Conservation (phyloP, 2,329 filamentous ascomycete species). For the Sporothrix luriei region DNA sequence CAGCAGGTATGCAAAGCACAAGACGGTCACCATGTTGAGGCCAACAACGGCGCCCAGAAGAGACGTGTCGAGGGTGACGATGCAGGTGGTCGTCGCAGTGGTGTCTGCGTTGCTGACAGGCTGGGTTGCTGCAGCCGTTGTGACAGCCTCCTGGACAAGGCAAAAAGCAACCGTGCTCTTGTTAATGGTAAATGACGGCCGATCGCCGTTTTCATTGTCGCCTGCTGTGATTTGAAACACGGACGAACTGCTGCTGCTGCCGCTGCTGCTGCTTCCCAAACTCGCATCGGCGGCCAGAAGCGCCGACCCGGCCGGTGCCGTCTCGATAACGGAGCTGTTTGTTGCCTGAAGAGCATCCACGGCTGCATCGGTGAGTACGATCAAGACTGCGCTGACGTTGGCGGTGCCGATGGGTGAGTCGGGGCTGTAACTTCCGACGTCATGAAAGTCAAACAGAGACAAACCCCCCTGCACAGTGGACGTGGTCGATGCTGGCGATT, state of each 20-base stretch:
- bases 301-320: slow-evolving; percentile 32
- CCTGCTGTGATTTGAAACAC: not conserved
- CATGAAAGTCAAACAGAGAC: not conserved
- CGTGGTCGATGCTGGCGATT: not conserved
- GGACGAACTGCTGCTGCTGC: slow-evolving; percentile 20
- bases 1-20: slow-evolving; percentile 37
- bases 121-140: not conserved
- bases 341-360: not conserved
- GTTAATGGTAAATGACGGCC: slow-evolving; percentile 35
- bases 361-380: slow-evolving; percentile 26
- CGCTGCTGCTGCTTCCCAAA: not conserved
- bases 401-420: not conserved
- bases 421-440: not conserved
- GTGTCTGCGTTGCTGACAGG: not conserved
- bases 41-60: slow-evolving; percentile 50
- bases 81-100: slow-evolving; percentile 41
- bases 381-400: slow-evolving; percentile 17
- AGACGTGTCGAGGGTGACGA: slow-evolving; percentile 49
- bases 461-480: not conserved
- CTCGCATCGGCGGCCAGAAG: not conserved
- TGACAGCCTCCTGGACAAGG: slow-evolving; percentile 39
- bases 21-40: slow-evolving; percentile 47
- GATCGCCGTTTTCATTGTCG: not conserved
- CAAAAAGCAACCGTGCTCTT: slow-evolving; percentile 42
- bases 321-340: slow-evolving; percentile 28